These are phyloP conservation scores for Lanmaoa pseudosensibilis DNA, from an alignment of 768 basidiomycete species.

Conservation along the genomic window DNA sequence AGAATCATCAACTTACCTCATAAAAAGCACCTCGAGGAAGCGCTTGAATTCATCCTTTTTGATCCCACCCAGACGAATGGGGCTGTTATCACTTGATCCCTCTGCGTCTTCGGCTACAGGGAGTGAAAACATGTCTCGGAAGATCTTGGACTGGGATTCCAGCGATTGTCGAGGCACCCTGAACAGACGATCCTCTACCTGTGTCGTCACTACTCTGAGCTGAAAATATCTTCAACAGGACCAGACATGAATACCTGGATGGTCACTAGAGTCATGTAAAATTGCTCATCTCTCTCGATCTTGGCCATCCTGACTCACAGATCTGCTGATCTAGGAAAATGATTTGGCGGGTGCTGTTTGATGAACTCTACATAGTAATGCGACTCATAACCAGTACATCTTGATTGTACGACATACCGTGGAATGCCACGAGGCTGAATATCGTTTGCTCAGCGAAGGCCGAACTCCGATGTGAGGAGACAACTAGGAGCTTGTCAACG, in stretches of 20 bases:
- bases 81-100: slow-evolving; percentile 20
- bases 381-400: not conserved
- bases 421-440: not conserved
- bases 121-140: slow-evolving; percentile 28
- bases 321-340: not conserved
- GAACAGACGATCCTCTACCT: slow-evolving; percentile 32
- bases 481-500: not conserved
- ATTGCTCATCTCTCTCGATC: slow-evolving; percentile 4
- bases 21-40: slow-evolving; percentile 27
- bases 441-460: not conserved
- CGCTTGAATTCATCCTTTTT: slow-evolving; percentile 26
- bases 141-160: slow-evolving; percentile 27
- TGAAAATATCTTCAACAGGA: not conserved
- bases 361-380: not conserved
- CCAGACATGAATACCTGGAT: slow-evolving; percentile 2
- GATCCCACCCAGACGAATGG: slow-evolving; percentile 25
- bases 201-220: not conserved
- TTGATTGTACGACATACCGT: not conserved
- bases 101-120: slow-evolving; percentile 17
- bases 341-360: too few relatives aligned
- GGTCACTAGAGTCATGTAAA: slow-evolving; percentile 21
- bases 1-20: slow-evolving; percentile 3
- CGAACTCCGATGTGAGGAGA: not conserved
- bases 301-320: not conserved
- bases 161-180: slow-evolving; percentile 26